Conservation (phyloP, 1,284 basidiomycete genomes). For the Cryptococcus sp. region DNA sequence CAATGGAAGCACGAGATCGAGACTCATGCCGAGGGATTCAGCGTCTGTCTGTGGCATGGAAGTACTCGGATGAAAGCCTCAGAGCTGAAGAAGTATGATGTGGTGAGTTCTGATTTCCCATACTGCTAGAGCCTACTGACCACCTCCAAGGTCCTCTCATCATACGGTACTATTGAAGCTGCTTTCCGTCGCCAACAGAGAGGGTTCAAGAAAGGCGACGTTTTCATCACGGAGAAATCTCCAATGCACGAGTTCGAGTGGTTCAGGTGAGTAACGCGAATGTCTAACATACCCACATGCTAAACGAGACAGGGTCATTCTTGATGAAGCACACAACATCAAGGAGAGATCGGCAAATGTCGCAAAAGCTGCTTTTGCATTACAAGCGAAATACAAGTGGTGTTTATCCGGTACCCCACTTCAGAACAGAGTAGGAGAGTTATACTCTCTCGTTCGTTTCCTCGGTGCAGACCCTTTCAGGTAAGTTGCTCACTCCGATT, state of each 20-base stretch:
- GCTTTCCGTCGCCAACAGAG: conserved; percentile 87
- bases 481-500: conserved; percentile 12
- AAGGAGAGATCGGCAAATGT: conserved; percentile 93
- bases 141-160: conserved; percentile 36
- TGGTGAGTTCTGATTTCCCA: conserved; percentile 55
- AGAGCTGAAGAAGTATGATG: conserved; percentile 78
- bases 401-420: conserved; percentile 97
- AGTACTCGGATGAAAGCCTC: conserved; percentile 54
- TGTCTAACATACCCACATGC: background rate
- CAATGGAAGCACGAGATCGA: conserved; percentile 97
- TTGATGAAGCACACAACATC: conserved; percentile 98
- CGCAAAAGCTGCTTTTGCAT: conserved; percentile 89
- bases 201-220: conserved; percentile 82
- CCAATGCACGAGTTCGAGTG: conserved; percentile 81
- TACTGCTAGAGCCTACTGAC: conserved; percentile 21
- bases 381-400: conserved; percentile 80
- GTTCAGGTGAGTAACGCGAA: conserved; percentile 62
- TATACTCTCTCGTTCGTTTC: conserved; percentile 90
- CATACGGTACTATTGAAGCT: conserved; percentile 81
- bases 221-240: conserved; percentile 83
- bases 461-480: conserved; percentile 81
- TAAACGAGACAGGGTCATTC: conserved; percentile 35
- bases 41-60: conserved; percentile 88
- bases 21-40: conserved; percentile 69
- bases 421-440: conserved; percentile 93